Conservation (phyloP, 139 green algal genomes). For the Closterium sp. region DNA sequence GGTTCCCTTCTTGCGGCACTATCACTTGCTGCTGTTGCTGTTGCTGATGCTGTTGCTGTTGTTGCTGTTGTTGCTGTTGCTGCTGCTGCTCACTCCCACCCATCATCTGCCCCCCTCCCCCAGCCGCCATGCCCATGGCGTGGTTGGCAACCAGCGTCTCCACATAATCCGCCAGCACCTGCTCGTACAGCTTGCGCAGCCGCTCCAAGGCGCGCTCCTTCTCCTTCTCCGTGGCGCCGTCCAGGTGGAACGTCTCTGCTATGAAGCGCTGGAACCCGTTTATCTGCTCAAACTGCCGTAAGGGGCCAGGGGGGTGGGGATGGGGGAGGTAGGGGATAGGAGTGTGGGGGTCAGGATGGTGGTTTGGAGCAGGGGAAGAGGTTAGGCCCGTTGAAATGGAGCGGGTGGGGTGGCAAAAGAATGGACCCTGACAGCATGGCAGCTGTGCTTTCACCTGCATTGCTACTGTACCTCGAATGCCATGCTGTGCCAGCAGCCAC, state of each 20-base stretch:
- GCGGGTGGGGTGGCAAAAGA: too few relatives aligned
- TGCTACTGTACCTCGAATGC: too few relatives aligned
- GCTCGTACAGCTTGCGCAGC: constrained; percentile 39
- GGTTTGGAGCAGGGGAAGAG: too few relatives aligned
- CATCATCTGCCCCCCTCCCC: neutral
- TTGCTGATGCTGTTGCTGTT: neutral
- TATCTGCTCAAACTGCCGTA: constrained; percentile 23
- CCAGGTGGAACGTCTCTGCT: constrained; percentile 19
- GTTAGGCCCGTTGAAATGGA: too few relatives aligned
- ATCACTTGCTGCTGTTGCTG: neutral
- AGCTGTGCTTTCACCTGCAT: too few relatives aligned
- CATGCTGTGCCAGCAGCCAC: too few relatives aligned
- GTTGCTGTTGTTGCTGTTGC: neutral
- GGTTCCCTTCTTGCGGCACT: neutral
- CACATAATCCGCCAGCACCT: constrained; percentile 34
- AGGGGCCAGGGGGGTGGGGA: neutral
- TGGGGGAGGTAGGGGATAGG: too few relatives aligned
- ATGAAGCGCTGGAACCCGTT: constrained; percentile 36
- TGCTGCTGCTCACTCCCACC: neutral
- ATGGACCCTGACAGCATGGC: too few relatives aligned
- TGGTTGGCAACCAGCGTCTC: constrained; percentile 3
- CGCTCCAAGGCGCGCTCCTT: constrained; percentile 31
- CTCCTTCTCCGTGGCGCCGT: constrained; percentile 31
- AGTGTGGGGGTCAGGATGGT: too few relatives aligned
- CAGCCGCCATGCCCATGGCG: neutral